Percentiles rank a stretch among this genome's conserved stretches.
phyloP scores from a whole-genome alignment of 2,329 filamentous ascomycete species.

The Epichloe hybrida region DNA sequence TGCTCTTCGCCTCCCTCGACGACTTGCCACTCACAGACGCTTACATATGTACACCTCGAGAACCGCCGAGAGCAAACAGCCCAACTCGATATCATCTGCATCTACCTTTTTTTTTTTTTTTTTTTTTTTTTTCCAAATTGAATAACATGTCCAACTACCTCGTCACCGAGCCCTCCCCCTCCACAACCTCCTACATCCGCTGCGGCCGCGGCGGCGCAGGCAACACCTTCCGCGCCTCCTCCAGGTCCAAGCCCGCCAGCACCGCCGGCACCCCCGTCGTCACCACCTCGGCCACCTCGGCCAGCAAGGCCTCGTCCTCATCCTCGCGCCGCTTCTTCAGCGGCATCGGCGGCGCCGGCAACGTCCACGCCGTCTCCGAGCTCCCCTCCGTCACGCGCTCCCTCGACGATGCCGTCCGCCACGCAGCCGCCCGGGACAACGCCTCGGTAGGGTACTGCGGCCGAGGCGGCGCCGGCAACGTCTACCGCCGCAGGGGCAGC shows the following conservation, averaged over 20 bases:
- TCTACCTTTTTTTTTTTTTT: too few species aligned
- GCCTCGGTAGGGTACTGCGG: conserved; percentile 46
- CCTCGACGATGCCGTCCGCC: conserved; percentile 32
- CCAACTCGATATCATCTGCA: too few species aligned
- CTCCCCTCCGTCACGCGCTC: conserved; percentile 29
- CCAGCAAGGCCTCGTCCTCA: conserved; percentile 16
- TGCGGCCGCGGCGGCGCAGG: conserved; percentile 42
- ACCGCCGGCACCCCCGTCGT: too few species aligned
- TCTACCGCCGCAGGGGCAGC: conserved; percentile 40
- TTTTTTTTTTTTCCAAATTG: too few species aligned
- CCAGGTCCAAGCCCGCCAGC: conserved; percentile 4
- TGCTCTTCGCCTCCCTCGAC: too few species aligned
- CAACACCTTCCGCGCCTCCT: conserved; percentile 38
- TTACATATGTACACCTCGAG: too few species aligned
- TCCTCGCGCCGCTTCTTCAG: conserved; percentile 43
- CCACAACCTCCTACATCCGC: conserved; percentile 26
- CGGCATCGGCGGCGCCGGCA: conserved; percentile 55
- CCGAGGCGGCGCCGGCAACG: conserved; percentile 50
- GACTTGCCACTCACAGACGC: too few species aligned
- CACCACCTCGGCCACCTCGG: conserved; percentile 7
- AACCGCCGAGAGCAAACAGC: too few species aligned
- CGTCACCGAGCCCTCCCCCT: conserved; percentile 20
- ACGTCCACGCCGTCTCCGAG: conserved; percentile 35
- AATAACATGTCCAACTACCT: conserved; percentile 14
- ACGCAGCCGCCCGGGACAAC: conserved; percentile 27